Base-by-base conservation (phyloP, 257 asterid species). In the Primulina tabacum region DNA sequence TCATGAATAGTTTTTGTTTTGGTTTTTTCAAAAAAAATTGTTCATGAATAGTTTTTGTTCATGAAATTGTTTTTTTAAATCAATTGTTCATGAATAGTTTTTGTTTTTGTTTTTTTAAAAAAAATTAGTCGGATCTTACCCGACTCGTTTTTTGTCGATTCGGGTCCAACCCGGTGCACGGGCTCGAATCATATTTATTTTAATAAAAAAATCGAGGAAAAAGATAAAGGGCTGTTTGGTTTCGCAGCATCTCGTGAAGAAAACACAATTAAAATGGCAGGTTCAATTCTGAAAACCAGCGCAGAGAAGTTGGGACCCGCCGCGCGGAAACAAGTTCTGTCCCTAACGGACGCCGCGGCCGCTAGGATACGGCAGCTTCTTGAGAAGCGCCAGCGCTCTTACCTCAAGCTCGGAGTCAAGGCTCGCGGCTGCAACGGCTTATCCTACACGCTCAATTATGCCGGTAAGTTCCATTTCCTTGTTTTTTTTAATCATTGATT, bases 401-500 rank as follows among this genome's bases (percentile, higher is more conserved):
- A 82, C 77, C 96, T 93, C 58, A 93, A 93, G 87, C 97, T 93
- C 64, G 97, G 99, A 65, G 97, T 90, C 82, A 90, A 93, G 77
- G 82, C 97, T 73, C 97, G 99, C 52, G 99, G 99, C 65, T 90
- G 99, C 86, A 93, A 93, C 73, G 99, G 99, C 78, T 85, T 93
- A 75, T 90, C 99, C 43, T 93, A 93, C 89, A 90, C 95, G 81
- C 99, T 93, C 83, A 93, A 93, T 79, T 93, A 93, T 26, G 89
- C 99, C 62, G 99, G 98, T 87, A 60, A 64, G 29, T 20, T 30
- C 24, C 11, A 14, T 65, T 37, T n/a, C 43, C 10, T 17, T 26
- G 3, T 60, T 6, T 57, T 12, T 24, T 32, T 30, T 34, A 4
- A 4, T 10, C 6, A 1, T 29, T 18, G 17, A 47, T 33, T 10